Evolutionary conservation across 108 stramenopile species (phyloP).

Genomic region (Cyclotella choctawhatcheeana): DNA sequence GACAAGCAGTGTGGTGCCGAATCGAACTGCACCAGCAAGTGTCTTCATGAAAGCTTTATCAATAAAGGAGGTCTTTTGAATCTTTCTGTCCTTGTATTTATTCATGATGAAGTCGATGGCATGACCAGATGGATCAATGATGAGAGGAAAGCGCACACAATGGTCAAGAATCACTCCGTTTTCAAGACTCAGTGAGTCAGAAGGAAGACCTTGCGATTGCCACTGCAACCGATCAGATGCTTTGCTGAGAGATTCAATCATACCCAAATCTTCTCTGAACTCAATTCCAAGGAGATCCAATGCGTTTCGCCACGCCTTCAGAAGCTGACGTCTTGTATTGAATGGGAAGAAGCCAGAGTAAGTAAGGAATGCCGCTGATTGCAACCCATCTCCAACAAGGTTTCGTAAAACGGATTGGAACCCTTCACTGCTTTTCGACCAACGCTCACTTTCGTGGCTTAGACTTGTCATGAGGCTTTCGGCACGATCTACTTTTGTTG

Average conservation of each 20-base stretch:
- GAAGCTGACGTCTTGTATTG: constrained; percentile 69
- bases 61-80: constrained; percentile 94
- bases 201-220: constrained; percentile 91
- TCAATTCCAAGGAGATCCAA: constrained; percentile 88
- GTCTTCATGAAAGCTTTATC: constrained; percentile 98
- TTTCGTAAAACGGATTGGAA: constrained; percentile 86
- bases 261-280: constrained; percentile 81
- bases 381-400: constrained; percentile 92
- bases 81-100: constrained; percentile 83
- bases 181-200: constrained; percentile 92
- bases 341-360: constrained; percentile 95
- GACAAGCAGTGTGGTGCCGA: constrained; percentile 96
- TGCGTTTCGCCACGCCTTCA: constrained; percentile 78
- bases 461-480: constrained; percentile 91
- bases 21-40: constrained; percentile 95
- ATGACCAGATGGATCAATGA: constrained; percentile 98
- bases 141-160: constrained; percentile 92
- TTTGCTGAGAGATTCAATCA: constrained; percentile 91
- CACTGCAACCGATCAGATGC: constrained; percentile 88
- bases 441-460: constrained; percentile 95
- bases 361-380: constrained; percentile 94
- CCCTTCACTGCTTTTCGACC: constrained; percentile 88
- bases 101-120: constrained; percentile 93
- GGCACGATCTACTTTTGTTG: constrained; percentile 90
- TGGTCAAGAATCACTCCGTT: constrained; percentile 96